Base-by-base conservation (phyloP, 768 basidiomycete genomes). In the Boletales sp. region DNA sequence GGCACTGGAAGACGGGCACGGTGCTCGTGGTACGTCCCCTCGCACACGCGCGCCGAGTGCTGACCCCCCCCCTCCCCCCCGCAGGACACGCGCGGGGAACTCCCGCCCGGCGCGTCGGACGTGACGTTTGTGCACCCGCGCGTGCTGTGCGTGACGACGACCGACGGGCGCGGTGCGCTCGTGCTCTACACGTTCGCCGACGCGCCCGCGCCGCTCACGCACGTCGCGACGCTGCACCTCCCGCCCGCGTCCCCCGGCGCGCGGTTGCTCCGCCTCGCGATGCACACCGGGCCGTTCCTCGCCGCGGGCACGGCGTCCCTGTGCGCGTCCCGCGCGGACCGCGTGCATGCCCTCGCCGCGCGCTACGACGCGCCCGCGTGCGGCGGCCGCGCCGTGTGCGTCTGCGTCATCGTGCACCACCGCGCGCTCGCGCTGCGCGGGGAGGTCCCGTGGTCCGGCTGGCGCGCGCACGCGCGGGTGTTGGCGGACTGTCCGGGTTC, bases 1-100 rank as follows among this genome's bases (percentile, higher is more conserved):
- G 79, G 79, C 76, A 80, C 46, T 83, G 82, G 82, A 71, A 61
- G 49, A 73, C 67, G 0, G 78, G 76, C 0, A 53, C 59, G 11
- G 11, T 66, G 10, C 54, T 80, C 37, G 68, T 75, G 42, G 81
- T 81, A 55, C 36, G 76, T 69, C 31, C 11, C n/a, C n/a, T 15
- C 14, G 30, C 17, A 8, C 32, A 33, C 18, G 35, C 21, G 36
- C 25, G 14, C 9, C 4, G 25, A 28, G 6, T 28, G 7, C 25
- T 28, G 7, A 28, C 25, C 25, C 25, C 25, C 25, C 5, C 25
- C 6, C 25, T 7, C 5, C 31, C 11, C n/a, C n/a, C 13, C 10
- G 19, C 17, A 19, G 5, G 28, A 33, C 18, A 35, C 21, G 38
- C 25, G 14, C 9, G 30, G 18, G 11, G 25, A 54, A 8, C 60